A percentile compares a stretch with the other conserved stretches of the same genome.
phyloP scores from a whole-genome alignment of 176 grass and related monocot genomes.

The Stipa capillata region DNA sequence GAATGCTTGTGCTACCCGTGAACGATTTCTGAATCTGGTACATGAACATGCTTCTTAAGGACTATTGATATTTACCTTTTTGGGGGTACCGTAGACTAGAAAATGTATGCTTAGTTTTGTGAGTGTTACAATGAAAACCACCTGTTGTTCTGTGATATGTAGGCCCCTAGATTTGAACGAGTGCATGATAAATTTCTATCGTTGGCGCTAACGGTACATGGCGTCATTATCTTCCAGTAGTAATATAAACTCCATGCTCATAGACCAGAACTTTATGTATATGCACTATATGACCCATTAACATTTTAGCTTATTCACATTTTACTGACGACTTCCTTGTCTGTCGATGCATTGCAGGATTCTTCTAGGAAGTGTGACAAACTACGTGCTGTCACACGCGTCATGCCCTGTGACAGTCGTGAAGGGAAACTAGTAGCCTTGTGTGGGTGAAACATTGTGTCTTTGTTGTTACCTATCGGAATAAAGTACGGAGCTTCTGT shows the following conservation, averaged over 20 bases:
- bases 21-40: background rate
- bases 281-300: background rate
- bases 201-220: background rate
- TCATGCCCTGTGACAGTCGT: conserved; percentile 77
- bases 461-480: background rate
- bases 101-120: background rate
- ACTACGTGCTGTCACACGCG: conserved; percentile 70
- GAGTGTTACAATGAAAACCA: background rate
- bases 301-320: background rate
- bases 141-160: background rate
- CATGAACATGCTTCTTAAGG: background rate
- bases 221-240: background rate
- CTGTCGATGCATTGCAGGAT: conserved; percentile 36
- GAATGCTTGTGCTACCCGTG: background rate
- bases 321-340: background rate
- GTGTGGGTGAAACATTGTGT: background rate
- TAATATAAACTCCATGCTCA: background rate
- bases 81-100: background rate
- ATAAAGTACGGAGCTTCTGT: conserved; percentile 10
- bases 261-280: background rate
- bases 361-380: conserved; percentile 77
- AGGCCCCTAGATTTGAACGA: background rate
- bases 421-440: conserved; percentile 29
- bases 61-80: background rate
- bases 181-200: background rate